Percentiles rank a stretch among this genome's conserved stretches.
These are phyloP conservation scores for Spathaspora arborariae DNA, from an alignment of 805 yeast genomes.

Conservation along the genomic window DNA sequence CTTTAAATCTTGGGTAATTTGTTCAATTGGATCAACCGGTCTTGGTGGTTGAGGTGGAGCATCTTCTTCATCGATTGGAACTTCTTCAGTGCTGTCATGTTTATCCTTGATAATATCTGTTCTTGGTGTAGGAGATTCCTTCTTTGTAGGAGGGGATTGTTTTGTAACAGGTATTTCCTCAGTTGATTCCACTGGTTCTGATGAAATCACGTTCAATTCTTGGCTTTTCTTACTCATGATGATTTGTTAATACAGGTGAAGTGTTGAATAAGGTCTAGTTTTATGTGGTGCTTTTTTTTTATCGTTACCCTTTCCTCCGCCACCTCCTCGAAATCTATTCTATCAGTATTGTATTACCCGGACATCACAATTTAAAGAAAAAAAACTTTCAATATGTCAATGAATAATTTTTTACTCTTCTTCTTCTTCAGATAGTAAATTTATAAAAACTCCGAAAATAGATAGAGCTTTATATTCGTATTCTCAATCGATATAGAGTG, in stretches of 20 bases:
- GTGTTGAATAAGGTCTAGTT: background rate
- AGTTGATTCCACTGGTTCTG: constrained; percentile 29
- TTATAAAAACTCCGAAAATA: constrained; percentile 28
- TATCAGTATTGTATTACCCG: background rate
- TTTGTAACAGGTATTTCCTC: constrained; percentile 11
- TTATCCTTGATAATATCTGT: background rate
- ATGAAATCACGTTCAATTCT: constrained; percentile 26
- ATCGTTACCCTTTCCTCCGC: background rate
- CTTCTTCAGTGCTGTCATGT: constrained; percentile 5
- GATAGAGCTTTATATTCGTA: constrained; percentile 39
- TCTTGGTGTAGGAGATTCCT: background rate
- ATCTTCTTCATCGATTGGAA: constrained; percentile 6
- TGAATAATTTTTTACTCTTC: background rate
- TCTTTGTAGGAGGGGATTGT: background rate
- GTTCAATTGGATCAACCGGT: constrained; percentile 58
- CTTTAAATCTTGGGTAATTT: constrained; percentile 54
- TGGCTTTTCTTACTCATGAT: constrained; percentile 19
- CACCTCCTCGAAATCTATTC: background rate
- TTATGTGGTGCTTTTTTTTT: background rate
- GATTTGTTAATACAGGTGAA: background rate
- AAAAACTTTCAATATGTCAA: background rate
- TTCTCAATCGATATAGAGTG: constrained; percentile 32
- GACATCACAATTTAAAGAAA: background rate
- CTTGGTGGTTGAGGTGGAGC: constrained; percentile 45
- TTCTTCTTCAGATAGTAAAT: constrained; percentile 22